A percentile compares a stretch with the other conserved stretches of the same genome.
These are phyloP conservation scores for Globisporangium spinosum DNA, from an alignment of 352 stramenopile genomes.

Conservation along the genomic window DNA sequence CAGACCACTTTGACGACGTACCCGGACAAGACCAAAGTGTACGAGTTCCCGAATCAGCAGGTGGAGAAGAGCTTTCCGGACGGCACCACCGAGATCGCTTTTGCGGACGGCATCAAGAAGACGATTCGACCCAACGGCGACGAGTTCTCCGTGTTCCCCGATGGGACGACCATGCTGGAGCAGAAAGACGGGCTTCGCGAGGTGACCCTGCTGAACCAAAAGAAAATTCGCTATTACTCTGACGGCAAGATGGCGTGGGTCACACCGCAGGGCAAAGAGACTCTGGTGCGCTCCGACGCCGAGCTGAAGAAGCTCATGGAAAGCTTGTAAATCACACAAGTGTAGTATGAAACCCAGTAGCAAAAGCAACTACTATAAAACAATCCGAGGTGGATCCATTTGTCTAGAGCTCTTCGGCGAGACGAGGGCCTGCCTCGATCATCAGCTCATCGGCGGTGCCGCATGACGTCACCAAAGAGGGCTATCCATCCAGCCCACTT, in stretches of 20 bases:
- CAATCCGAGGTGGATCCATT: not conserved
- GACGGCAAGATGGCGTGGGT: constrained; percentile 70
- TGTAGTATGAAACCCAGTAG: not conserved
- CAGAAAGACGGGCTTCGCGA: constrained; percentile 62
- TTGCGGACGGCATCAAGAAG: constrained; percentile 93
- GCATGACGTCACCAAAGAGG: not conserved
- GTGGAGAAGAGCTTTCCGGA: constrained; percentile 92
- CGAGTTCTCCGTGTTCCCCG: constrained; percentile 78
- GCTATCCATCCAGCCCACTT: not conserved
- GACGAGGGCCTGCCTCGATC: too few relatives aligned
- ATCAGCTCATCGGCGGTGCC: not conserved
- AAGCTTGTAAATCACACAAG: not conserved
- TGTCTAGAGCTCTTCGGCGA: not conserved
- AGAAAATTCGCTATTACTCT: constrained; percentile 69
- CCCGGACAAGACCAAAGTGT: constrained; percentile 92
- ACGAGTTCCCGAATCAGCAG: constrained; percentile 95
- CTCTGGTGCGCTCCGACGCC: constrained; percentile 51
- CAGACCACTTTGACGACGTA: constrained; percentile 94
- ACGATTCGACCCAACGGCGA: constrained; percentile 69
- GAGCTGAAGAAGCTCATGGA: constrained; percentile 64
- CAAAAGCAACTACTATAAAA: too few relatives aligned
- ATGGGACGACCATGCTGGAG: constrained; percentile 83
- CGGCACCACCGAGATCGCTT: constrained; percentile 93
- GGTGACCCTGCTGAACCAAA: constrained; percentile 72
- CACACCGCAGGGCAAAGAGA: constrained; percentile 40